Evolutionary conservation across 2,329 filamentous ascomycete species (phyloP).

Genomic region (Basipetospora chlamydospora): DNA sequence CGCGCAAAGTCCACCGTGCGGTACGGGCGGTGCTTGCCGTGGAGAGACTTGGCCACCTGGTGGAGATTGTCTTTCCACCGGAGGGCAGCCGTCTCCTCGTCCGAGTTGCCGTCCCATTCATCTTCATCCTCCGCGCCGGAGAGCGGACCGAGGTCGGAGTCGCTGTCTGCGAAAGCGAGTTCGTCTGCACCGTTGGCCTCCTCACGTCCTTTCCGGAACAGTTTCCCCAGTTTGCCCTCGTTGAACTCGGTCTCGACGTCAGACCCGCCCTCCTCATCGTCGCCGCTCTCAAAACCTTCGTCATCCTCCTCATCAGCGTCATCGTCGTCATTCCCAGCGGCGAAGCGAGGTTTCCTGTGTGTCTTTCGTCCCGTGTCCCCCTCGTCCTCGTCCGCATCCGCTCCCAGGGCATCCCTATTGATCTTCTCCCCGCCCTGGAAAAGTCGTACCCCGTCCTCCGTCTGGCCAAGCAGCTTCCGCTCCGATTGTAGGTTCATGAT

Average conservation of each 20-base stretch:
- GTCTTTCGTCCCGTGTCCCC: constrained; percentile 48
- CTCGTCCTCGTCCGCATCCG: constrained; percentile 15
- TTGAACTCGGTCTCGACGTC: constrained; percentile 39
- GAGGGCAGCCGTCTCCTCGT: constrained; percentile 57
- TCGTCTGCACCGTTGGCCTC: constrained; percentile 50
- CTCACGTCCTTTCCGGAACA: constrained; percentile 35
- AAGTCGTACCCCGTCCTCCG: constrained; percentile 67
- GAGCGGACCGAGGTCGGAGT: constrained; percentile 86
- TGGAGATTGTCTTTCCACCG: constrained; percentile 83
- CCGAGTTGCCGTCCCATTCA: constrained; percentile 30
- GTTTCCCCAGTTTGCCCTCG: constrained; percentile 43
- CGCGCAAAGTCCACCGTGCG: constrained; percentile 71
- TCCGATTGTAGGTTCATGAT: constrained; percentile 81
- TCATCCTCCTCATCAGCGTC: constrained; percentile 31
- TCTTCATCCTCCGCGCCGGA: constrained; percentile 37
- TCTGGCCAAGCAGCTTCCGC: constrained; percentile 67
- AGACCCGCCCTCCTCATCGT: constrained; percentile 15
- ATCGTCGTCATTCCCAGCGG: constrained; percentile 46
- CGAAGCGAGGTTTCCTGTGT: constrained; percentile 40
- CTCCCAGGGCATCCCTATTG: constrained; percentile 37
- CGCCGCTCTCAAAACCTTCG: constrained; percentile 25
- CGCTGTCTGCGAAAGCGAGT: constrained; percentile 84
- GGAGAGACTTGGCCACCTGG: constrained; percentile 57
- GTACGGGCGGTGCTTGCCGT: constrained; percentile 56
- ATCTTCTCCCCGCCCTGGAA: constrained; percentile 68